Evolutionary conservation across 2,329 filamentous ascomycete genomes (phyloP).

Genomic region (Botrytis deweyae): DNA sequence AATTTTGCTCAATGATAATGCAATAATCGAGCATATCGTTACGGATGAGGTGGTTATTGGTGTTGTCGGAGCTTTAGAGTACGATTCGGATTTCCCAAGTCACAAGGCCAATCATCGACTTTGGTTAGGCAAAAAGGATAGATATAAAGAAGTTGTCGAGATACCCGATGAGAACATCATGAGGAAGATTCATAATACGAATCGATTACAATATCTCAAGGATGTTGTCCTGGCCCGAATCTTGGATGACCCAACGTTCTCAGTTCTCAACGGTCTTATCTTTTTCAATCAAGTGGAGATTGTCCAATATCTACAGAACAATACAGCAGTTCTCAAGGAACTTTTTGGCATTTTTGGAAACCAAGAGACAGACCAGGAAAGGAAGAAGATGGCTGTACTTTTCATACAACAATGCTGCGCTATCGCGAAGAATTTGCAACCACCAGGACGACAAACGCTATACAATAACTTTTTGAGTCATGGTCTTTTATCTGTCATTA

Average conservation of each 20-base stretch:
- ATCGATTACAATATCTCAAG: constrained; percentile 93
- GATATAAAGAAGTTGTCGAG: constrained; percentile 93
- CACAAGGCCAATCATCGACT: constrained; percentile 97
- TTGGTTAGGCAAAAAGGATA: constrained; percentile 82
- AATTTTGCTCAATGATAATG: constrained; percentile 90
- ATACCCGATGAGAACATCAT: constrained; percentile 81
- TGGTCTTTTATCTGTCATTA: constrained; percentile 85
- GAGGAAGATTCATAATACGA: constrained; percentile 93
- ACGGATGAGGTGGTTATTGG: constrained; percentile 86
- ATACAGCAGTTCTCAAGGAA: constrained; percentile 74
- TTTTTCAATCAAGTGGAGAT: constrained; percentile 99
- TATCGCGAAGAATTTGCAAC: constrained; percentile 92
- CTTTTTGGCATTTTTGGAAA: constrained; percentile 82
- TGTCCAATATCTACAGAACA: constrained; percentile 87
- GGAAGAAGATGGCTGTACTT: constrained; percentile 89
- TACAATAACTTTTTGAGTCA: constrained; percentile 89
- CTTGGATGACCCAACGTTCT: constrained; percentile 95
- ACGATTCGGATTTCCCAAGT: constrained; percentile 95
- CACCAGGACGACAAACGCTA: constrained; percentile 73
- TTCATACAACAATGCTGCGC: constrained; percentile 96
- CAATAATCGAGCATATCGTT: constrained; percentile 91
- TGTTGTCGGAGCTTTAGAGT: constrained; percentile 93
- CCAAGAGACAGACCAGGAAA: constrained; percentile 61
- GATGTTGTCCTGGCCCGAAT: constrained; percentile 97
- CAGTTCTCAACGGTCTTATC: constrained; percentile 93